Conservation (phyloP, 2,329 filamentous ascomycete species). For the Rutstroemia sp. region DNA sequence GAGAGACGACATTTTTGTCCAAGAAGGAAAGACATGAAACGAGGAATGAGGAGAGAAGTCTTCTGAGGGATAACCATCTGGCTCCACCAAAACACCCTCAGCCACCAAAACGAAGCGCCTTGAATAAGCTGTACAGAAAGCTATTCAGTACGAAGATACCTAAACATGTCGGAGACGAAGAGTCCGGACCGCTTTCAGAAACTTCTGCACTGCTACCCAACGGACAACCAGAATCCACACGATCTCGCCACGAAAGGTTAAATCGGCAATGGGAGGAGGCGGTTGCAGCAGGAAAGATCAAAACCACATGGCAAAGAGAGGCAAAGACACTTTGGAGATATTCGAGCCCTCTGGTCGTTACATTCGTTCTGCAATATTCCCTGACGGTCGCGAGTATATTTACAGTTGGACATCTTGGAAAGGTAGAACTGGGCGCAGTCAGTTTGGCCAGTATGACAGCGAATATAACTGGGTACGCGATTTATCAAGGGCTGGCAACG, state of each 20-base stretch:
- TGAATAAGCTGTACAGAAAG: constrained; percentile 34
- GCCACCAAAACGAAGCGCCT: constrained; percentile 28
- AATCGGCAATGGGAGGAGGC: constrained; percentile 80
- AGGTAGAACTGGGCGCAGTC: constrained; percentile 59
- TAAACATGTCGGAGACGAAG: constrained; percentile 34
- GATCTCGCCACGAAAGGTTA: constrained; percentile 48
- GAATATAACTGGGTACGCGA: constrained; percentile 69
- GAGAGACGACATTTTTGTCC: constrained; percentile 42
- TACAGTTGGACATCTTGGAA: constrained; percentile 68
- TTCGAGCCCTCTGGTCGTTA: constrained; percentile 62
- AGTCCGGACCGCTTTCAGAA: constrained; percentile 33
- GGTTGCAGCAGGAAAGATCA: constrained; percentile 70
- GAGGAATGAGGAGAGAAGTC: constrained; percentile 49
- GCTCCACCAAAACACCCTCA: constrained; percentile 51
- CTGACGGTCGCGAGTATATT: constrained; percentile 78
- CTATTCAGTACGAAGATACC: constrained; percentile 51
- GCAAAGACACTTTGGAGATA: constrained; percentile 71
- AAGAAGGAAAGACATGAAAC: constrained; percentile 49
- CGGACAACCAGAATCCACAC: constrained; percentile 34
- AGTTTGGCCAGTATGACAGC: constrained; percentile 70
- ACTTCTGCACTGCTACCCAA: constrained; percentile 35
- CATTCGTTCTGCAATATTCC: constrained; percentile 75
- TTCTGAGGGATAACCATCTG: constrained; percentile 59
- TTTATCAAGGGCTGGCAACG: constrained; percentile 80
- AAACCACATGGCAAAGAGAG: constrained; percentile 88